Base-by-base conservation (phyloP, 192 early-diverging fungal genomes). In the Mortierella hygrophila region DNA sequence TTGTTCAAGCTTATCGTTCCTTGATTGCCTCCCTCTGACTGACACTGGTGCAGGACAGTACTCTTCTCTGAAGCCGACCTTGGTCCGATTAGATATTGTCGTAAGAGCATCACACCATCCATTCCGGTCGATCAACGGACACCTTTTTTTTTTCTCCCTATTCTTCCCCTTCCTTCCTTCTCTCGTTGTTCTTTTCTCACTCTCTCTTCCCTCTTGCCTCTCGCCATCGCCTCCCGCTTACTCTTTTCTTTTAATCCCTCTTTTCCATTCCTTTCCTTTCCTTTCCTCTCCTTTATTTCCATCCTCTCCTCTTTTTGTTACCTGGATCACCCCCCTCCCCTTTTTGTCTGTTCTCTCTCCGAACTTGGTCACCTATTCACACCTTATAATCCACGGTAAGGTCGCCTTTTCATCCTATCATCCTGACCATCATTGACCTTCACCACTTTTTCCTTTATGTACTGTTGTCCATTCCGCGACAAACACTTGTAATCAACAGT, bases 131-230 rank as follows among this genome's bases (percentile, higher is more conserved):
- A 65, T 32, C 60, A 65, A 65, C 60, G 60, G 60, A 65, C 60
- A 65, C 29, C 60, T 72, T 46, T 72, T 72, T 72, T 46, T 15
- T 35, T 52, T 32, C 72, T 73, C 72, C 42, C 46, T 52, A 16
- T 16, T 26, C 38, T 16, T 70, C 40, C 41, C 69, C 10, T n/a
- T 20, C 21, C 38, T 70, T n/a, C 21, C 69, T 41, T 38, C 40
- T 40, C 9, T 70, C 1, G 4, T 23, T n/a, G n/a, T n/a, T 41
- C 23, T 32, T 20, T 23, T 35, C 15, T 70, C 38, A 0, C 68
- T 18, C 69, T n/a, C 32, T n/a, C 40, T 42, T 41, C 10, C 18
- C 18, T 52, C 49, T 52, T 0, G 16, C 49, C 49, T 52, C 49
- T 52, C 49, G 49, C 49, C 49, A 3, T 52, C 49, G 18, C 18